Base-by-base conservation (phyloP, 2,329 filamentous ascomycete species). In the Ophiostoma sp. region DNA sequence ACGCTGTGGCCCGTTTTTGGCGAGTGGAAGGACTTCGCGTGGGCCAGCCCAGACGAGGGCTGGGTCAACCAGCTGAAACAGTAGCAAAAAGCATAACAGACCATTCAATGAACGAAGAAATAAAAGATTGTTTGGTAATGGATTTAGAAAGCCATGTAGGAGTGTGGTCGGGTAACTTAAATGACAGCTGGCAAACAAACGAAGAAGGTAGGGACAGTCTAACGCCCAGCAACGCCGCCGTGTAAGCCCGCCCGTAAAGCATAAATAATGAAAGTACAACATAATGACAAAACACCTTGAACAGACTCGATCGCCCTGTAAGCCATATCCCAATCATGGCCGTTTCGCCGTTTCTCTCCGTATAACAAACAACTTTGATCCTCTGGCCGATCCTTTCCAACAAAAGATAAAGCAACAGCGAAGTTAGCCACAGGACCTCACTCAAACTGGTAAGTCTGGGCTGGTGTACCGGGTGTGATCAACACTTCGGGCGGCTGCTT, bases 11-110 rank as follows among this genome's bases (percentile, higher is more conserved):
- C 76, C 49, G 81, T 86, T 36, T 75, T 92, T 66, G 87, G 85
- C 4, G 75, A 81, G 45, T 89, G 87, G 82, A 82, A 85, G 70
- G 86, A 89, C 73, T 89, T 84, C 74, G 81, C 83, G 64, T 90
- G 73, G 73, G 55, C 67, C 3, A 74, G 73, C 41, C 73, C 73
- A 9, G 47, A 70, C 2, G 66, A 60, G 9, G 72, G 71, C 41
- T 74, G 71, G 71, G 69, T 69, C 18, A 73, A 72, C 38, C 68
- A 72, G 68, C 60, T 70, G 8, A 65, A 40, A 14, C 45, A 55
- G 44, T 18, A 36, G 63, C 36, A 12, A 27, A 27, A 27, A 27
- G 27, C 27, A 55, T 55, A 27, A 27, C 49, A 55, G 11, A 45
- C 42, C 42, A 3, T 8, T 12, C 5, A 27, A n/a, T 4, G 27